phyloP scores from a whole-genome alignment of 768 basidiomycete species.

The Cystofilobasidium capitatum region DNA sequence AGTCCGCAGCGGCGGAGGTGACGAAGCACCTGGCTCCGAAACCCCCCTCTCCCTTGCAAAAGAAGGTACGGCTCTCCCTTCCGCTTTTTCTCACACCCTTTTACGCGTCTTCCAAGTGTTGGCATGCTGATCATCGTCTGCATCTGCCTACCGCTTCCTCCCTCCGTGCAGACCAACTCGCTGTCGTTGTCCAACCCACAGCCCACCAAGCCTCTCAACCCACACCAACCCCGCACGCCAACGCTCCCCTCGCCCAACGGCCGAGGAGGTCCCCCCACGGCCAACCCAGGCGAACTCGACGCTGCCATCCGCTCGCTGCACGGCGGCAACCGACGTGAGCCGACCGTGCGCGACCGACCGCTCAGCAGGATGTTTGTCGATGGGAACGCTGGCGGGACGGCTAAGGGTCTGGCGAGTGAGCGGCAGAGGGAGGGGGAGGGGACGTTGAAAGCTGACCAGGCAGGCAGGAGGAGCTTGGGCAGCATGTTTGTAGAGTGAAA shows the following conservation, averaged over 20 bases:
- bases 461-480: background rate
- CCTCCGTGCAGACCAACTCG: background rate
- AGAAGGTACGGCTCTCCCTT: background rate
- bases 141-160: too few species aligned
- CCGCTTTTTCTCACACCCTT: too few species aligned
- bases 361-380: conserved; percentile 75
- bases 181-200: too few species aligned
- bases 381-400: conserved; percentile 40
- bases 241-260: background rate
- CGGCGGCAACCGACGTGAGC: conserved; percentile 39
- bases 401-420: background rate
- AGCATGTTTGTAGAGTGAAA: background rate
- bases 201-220: background rate
- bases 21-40: conserved; percentile 23
- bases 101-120: too few species aligned
- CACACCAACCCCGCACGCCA: background rate
- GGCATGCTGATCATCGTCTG: too few species aligned
- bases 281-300: conserved; percentile 72
- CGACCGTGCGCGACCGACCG: conserved; percentile 42
- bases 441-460: background rate
- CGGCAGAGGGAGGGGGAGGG: background rate
- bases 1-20: conserved; percentile 37
- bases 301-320: conserved; percentile 67
- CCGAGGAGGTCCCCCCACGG: conserved; percentile 42
- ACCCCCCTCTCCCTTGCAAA: background rate